Conservation (phyloP, 805 yeast species). For the Ogataea parapolymorpha region DNA sequence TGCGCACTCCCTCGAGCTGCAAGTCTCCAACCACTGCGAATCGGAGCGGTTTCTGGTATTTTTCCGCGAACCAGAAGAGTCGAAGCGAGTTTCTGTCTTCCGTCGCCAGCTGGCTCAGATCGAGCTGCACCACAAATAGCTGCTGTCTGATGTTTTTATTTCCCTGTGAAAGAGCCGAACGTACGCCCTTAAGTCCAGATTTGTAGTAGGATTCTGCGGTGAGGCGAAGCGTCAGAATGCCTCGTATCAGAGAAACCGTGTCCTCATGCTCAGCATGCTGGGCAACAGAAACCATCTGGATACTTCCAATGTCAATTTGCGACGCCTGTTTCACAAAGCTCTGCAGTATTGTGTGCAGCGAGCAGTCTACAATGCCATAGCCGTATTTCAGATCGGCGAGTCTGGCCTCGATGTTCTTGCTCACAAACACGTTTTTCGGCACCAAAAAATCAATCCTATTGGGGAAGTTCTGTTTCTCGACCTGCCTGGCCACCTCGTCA, state of each 20-base stretch:
- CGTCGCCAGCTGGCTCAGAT: constrained; percentile 10
- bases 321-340: constrained; percentile 1
- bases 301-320: not conserved
- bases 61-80: constrained; percentile 32
- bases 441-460: constrained; percentile 24
- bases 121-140: constrained; percentile 24
- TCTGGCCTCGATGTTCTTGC: not conserved
- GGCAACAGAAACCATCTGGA: constrained; percentile 16
- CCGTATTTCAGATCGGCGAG: constrained; percentile 2
- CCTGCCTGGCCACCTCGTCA: not conserved
- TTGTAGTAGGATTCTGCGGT: constrained; percentile 29
- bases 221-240: constrained; percentile 29
- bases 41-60: constrained; percentile 9
- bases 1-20: not conserved
- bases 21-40: constrained; percentile 10
- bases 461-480: constrained; percentile 28
- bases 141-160: constrained; percentile 19
- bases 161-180: constrained; percentile 26
- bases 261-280: constrained; percentile 32
- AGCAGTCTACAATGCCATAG: constrained; percentile 5
- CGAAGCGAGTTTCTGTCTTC: constrained; percentile 24
- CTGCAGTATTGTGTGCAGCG: constrained; percentile 9
- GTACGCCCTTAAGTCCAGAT: constrained; percentile 34
- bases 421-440: constrained; percentile 5
- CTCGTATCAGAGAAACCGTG: constrained; percentile 27